These are phyloP conservation scores for Rosa persica DNA, from an alignment of 306 rosid genomes.

Conservation along the genomic window DNA sequence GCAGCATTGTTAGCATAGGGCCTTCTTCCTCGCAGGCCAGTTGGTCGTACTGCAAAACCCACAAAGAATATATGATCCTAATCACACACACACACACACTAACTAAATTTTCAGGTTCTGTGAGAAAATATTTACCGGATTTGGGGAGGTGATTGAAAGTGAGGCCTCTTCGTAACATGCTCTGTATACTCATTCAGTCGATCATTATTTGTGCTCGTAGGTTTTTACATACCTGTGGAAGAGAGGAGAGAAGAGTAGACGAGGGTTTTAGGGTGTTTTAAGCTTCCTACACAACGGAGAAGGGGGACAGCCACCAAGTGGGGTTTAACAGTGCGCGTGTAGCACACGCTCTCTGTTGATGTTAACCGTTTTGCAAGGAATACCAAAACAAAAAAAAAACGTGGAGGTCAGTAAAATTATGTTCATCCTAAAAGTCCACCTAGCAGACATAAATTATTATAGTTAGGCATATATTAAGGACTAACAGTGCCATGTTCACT, in stretches of 20 bases:
- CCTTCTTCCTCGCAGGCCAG: slow-evolving; percentile 1
- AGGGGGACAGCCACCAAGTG: too few relatives aligned
- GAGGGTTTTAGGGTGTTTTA: neutral
- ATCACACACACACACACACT: neutral
- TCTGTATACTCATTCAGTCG: neutral
- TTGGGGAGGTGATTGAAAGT: neutral
- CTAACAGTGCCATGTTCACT: too few relatives aligned
- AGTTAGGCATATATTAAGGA: too few relatives aligned
- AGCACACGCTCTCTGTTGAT: too few relatives aligned
- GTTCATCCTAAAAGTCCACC: too few relatives aligned
- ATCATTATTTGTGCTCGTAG: neutral
- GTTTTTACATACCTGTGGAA: neutral
- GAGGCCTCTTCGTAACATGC: neutral
- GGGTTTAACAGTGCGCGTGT: too few relatives aligned
- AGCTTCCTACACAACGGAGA: too few relatives aligned
- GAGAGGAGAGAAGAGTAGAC: neutral
- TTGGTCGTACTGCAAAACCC: slow-evolving; percentile 1
- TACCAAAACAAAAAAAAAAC: too few relatives aligned
- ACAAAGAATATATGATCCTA: neutral
- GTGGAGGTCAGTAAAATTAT: too few relatives aligned
- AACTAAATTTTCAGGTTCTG: neutral
- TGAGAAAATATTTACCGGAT: neutral
- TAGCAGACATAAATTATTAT: too few relatives aligned
- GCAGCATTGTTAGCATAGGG: neutral
- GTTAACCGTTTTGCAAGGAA: too few relatives aligned